phyloP scores from a whole-genome alignment of 148 eudicot species.

The Heliosperma pusillum region DNA sequence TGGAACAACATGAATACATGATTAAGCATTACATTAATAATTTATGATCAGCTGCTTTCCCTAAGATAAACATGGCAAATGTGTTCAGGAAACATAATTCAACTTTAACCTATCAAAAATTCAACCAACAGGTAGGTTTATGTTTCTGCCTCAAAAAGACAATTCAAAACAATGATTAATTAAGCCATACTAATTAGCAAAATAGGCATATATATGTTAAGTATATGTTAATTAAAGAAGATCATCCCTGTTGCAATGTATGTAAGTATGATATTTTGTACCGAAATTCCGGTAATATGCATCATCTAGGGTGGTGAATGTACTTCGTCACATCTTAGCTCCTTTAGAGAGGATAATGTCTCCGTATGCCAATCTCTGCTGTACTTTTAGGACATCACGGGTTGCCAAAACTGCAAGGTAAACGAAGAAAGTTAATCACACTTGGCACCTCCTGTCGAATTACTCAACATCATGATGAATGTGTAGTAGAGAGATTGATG shows the following conservation, averaged over 20 bases:
- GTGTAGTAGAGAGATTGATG: not conserved
- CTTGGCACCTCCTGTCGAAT: not conserved
- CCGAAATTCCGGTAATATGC: not conserved
- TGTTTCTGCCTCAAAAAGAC: slow-evolving; percentile 8
- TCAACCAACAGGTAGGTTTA: not conserved
- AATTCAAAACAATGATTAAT: not conserved
- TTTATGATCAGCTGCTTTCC: too few species aligned
- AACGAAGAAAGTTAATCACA: not conserved
- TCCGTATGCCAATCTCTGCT: slow-evolving; percentile 66
- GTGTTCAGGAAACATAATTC: too few species aligned
- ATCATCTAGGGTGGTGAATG: not conserved
- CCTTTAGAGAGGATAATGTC: slow-evolving; percentile 83
- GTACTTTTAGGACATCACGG: slow-evolving; percentile 54
- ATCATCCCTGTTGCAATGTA: not conserved
- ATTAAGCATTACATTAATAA: too few species aligned
- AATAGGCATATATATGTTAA: not conserved
- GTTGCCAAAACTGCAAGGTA: slow-evolving; percentile 72
- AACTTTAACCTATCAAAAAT: not conserved
- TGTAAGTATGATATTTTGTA: not conserved
- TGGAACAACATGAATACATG: too few species aligned
- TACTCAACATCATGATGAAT: too few species aligned
- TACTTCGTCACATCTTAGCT: slow-evolving; percentile 62
- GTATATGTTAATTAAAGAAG: slow-evolving; percentile 3
- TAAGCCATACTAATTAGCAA: not conserved
- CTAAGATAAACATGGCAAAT: too few species aligned